phyloP scores from a whole-genome alignment of 1,284 basidiomycete genomes.

The Ganoderma meredithae region DNA sequence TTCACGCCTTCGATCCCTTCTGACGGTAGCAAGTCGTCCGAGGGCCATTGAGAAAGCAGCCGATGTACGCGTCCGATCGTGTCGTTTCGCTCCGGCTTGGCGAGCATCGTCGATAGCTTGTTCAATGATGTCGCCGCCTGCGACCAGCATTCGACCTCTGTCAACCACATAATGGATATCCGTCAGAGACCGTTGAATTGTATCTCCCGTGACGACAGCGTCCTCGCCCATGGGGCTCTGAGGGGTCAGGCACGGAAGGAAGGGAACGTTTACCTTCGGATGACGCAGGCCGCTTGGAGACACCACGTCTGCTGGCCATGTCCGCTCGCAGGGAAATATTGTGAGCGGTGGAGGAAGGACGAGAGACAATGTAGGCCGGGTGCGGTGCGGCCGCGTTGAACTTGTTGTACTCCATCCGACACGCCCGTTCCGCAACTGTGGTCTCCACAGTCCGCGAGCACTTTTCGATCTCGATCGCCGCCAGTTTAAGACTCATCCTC shows the following conservation, averaged over 20 bases:
- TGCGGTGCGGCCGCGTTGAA: slow-evolving; percentile 27
- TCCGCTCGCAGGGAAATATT: slow-evolving; percentile 20
- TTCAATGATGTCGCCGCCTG: slow-evolving; percentile 65
- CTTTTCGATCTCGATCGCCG: slow-evolving; percentile 31
- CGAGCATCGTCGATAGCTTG: slow-evolving; percentile 60
- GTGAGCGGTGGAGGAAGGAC: slow-evolving; percentile 18
- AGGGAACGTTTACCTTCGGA: slow-evolving; percentile 56
- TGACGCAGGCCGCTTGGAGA: slow-evolving; percentile 60
- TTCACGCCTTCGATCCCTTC: slow-evolving; percentile 73
- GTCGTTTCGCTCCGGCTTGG: slow-evolving; percentile 57
- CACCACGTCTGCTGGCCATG: slow-evolving; percentile 64
- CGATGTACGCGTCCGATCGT: slow-evolving; percentile 76
- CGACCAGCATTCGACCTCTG: slow-evolving; percentile 77
- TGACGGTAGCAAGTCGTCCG: slow-evolving; percentile 69
- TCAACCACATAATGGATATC: slow-evolving; percentile 3
- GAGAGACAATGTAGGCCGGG: slow-evolving; percentile 27
- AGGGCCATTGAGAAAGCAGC: slow-evolving; percentile 72
- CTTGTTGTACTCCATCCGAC: slow-evolving; percentile 34
- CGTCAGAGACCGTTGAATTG: slow-evolving; percentile 12
- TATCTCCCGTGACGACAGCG: slow-evolving; percentile 3
- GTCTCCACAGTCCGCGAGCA: slow-evolving; percentile 31
- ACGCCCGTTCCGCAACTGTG: slow-evolving; percentile 33
- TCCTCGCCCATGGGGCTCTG: slow-evolving; percentile 8
- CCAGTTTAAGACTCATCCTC: slow-evolving; percentile 11
- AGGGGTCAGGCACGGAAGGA: neutral